Base-by-base conservation (phyloP, 257 asterid genomes). In the Solanum clarkiae region DNA sequence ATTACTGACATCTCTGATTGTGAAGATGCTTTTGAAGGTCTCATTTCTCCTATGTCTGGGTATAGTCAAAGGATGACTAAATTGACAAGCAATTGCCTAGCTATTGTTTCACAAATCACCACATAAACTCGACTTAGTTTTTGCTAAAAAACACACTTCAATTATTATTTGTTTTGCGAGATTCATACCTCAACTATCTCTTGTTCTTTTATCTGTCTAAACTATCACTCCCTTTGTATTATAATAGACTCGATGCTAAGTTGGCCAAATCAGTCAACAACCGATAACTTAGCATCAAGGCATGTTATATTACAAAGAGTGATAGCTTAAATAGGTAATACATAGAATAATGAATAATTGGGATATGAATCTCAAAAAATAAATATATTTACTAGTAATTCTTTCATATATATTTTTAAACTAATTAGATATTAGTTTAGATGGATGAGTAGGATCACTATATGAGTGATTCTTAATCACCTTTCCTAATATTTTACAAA, bases 71-170 rank as follows among this genome's bases (percentile, higher is more conserved):
- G 69, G 88, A 63, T 88, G 84, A 57, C 83, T 26, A 82, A 85
- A 80, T 77, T 88, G 86, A 85, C 88, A 17, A 87, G 88, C 79
- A 85, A 72, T 36, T 87, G 85, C 55, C 83, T 88, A 5, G 85
- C 86, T 80, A 85, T 85, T 55, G 79, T 80, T 74, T 86, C 90
- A 60, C 86, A 83, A 49, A 44, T 83, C 5, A 8, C 29, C 1
- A 18, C n/a, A 49, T 81, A 42, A 57, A 15, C 17, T 8, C 62
- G 3, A 22, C 36, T 32, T 32, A 32, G 56, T 57, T 63, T 12
- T 24, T 15, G 42, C 12, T 66, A 20, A 11, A 26, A 29, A 29
- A 5, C 7, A 29, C n/a, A 51, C 4, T 20, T 65, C 29, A 29
- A 36, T 29, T 26, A 65, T 22, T 26, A 11, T 3, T 9, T 5